These are phyloP conservation scores for Gamarada debralockiae DNA, from an alignment of 495 filamentous ascomycete genomes.

Conservation along the genomic window DNA sequence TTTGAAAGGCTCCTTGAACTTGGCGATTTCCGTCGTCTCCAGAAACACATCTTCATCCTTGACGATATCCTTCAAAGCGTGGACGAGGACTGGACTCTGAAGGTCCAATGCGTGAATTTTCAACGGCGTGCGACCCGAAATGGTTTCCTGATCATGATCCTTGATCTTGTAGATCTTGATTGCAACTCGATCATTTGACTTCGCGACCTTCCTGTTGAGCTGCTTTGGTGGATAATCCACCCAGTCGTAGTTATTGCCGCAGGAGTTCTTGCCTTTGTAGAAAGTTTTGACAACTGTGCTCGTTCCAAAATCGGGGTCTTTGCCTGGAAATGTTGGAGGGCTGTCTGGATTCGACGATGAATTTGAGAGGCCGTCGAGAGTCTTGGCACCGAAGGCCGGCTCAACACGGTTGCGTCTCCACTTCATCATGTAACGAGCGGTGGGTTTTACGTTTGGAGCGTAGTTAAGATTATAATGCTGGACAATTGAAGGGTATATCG, in stretches of 20 bases:
- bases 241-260: constrained; percentile 27
- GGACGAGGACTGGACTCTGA: constrained; percentile 32
- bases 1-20: constrained; percentile 32
- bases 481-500: too few relatives aligned
- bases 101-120: constrained; percentile 33
- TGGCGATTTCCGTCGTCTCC: constrained; percentile 29
- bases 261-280: constrained; percentile 29
- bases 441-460: too few relatives aligned
- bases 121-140: constrained; percentile 29
- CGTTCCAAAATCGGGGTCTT: constrained; percentile 18
- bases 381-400: too few relatives aligned
- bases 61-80: constrained; percentile 29
- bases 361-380: too few relatives aligned
- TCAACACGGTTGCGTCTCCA: too few relatives aligned
- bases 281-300: constrained; percentile 22
- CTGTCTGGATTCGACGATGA: too few relatives aligned
- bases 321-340: not conserved
- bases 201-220: constrained; percentile 29
- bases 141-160: constrained; percentile 29
- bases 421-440: too few relatives aligned
- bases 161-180: constrained; percentile 38
- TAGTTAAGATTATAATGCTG: too few relatives aligned
- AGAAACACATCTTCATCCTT: constrained; percentile 29
- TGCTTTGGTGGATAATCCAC: constrained; percentile 35
- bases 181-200: constrained; percentile 33